A percentile compares a stretch with the other conserved stretches of the same genome.
Evolutionary conservation across 768 basidiomycete species (phyloP).

Genomic region (Leccinum imitatum): DNA sequence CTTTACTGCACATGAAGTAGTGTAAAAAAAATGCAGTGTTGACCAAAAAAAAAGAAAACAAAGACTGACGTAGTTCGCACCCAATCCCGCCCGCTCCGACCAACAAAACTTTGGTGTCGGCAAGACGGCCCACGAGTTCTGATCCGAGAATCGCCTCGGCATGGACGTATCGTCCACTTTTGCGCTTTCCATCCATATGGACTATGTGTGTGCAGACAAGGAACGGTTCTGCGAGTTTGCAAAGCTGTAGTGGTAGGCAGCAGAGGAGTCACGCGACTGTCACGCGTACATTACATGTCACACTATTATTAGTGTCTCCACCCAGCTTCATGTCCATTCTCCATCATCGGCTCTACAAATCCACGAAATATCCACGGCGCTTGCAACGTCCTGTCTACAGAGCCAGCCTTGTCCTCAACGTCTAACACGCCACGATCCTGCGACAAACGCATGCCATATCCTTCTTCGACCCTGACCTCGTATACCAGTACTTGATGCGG

Average conservation of each 20-base stretch:
- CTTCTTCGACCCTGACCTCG: conserved; percentile 55
- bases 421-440: conserved; percentile 38
- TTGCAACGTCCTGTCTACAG: not conserved
- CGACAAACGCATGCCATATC: conserved; percentile 70
- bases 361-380: conserved; percentile 58
- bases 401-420: not conserved
- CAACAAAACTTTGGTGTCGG: conserved; percentile 70
- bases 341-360: conserved; percentile 69
- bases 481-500: conserved; percentile 63
- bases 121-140: conserved; percentile 60
- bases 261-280: conserved; percentile 26
- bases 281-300: conserved; percentile 25
- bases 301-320: conserved; percentile 50
- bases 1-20: conserved; percentile 64
- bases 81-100: conserved; percentile 98
- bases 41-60: not conserved
- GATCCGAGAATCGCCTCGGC: conserved; percentile 79
- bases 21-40: not conserved
- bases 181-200: conserved; percentile 12
- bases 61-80: conserved; percentile 81
- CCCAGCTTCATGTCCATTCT: conserved; percentile 59
- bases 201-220: not conserved
- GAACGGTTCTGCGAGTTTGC: not conserved
- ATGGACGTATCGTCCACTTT: conserved; percentile 49
- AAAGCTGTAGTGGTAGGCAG: not conserved